Evolutionary conservation across 2,329 filamentous ascomycete species (phyloP), one percentile per base, ranked within the genome.

Genomic region (Pseudogymnoascus sp.): DNA sequence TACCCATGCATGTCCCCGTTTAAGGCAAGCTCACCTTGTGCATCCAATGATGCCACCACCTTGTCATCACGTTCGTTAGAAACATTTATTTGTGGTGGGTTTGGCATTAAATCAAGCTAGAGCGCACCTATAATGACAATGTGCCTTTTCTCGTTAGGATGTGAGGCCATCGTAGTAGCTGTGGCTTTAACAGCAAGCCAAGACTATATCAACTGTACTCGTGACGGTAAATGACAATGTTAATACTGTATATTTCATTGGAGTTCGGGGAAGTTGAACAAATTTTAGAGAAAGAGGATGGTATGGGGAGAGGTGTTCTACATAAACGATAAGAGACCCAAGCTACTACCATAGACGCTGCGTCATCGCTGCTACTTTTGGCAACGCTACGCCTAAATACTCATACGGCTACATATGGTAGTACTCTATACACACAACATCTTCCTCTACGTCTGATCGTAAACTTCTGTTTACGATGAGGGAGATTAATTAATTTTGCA

Each of bases 41-140:
- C 86, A 88, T 72, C 93, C 93, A 71, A 97, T 96, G 67, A 97
- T 91, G 69, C 93, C 93, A 69, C 91, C 93, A 68, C 93, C 68
- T 68, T 62, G 36, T 37, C 47, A 61, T 60, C n/a, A 26, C 63
- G 16, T 8, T 12, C 40, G 26, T 51, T 21, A 62, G 36, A 39
- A 42, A 39, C n/a, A 23, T 14, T 11, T 29, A 21, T n/a, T 31
- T 57, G 7, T 34, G 14, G 7, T 57, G n/a, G 10, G 5, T 12
- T 21, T 21, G 5, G 51, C 51, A 54, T 54, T 8, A 16, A 34
- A 21, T 37, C n/a, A 37, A 29, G 12, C 26, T 14, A 60, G 47
- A 7, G 63, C 67, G 7, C 68, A 72, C 73, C 73, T 29, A 74
- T 64, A 11, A 74, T 73, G 10, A 74, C 69, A 62, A 74, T 73